Evolutionary conservation across 2,329 filamentous ascomycete genomes (phyloP).

Genomic region (Talaromyces piceae): DNA sequence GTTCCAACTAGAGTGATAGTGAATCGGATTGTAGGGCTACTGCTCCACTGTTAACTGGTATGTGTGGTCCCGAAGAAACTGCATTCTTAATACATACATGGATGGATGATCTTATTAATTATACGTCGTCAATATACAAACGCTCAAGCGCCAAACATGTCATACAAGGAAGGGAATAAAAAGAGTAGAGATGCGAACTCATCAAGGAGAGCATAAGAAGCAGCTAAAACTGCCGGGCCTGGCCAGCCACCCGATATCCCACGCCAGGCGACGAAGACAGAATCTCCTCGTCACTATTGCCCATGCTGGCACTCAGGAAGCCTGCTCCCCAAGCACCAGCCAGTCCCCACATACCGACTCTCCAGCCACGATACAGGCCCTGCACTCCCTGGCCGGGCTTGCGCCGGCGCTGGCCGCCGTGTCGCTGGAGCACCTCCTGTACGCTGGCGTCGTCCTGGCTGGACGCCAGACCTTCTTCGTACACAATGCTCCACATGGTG

Average conservation of each 20-base stretch:
- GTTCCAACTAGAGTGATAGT: background rate
- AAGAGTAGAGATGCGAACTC: background rate
- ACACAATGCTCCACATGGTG: constrained; percentile 80
- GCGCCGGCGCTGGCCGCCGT: constrained; percentile 27
- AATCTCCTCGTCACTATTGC: constrained; percentile 29
- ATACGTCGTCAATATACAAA: constrained; percentile 9
- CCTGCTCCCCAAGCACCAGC: constrained; percentile 49
- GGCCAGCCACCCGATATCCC: constrained; percentile 11
- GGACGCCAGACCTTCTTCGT: constrained; percentile 62
- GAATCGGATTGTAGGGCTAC: too few relatives aligned
- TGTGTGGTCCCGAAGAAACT: too few relatives aligned
- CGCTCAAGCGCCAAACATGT: constrained; percentile 1
- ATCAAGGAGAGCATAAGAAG: background rate
- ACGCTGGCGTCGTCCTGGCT: constrained; percentile 32
- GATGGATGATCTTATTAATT: background rate
- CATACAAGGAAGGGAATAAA: background rate
- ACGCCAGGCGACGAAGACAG: constrained; percentile 13
- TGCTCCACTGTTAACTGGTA: too few relatives aligned
- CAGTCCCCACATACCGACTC: constrained; percentile 49
- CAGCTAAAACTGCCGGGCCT: constrained; percentile 2
- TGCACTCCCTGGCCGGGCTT: constrained; percentile 48
- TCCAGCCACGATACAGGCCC: constrained; percentile 52
- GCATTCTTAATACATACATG: too few relatives aligned
- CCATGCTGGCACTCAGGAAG: constrained; percentile 33
- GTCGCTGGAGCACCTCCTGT: constrained; percentile 30